Evolutionary conservation across 2,329 filamentous ascomycete genomes (phyloP), one percentile per base, ranked within the genome.

Genomic region (Tolypocladium endophyticum): DNA sequence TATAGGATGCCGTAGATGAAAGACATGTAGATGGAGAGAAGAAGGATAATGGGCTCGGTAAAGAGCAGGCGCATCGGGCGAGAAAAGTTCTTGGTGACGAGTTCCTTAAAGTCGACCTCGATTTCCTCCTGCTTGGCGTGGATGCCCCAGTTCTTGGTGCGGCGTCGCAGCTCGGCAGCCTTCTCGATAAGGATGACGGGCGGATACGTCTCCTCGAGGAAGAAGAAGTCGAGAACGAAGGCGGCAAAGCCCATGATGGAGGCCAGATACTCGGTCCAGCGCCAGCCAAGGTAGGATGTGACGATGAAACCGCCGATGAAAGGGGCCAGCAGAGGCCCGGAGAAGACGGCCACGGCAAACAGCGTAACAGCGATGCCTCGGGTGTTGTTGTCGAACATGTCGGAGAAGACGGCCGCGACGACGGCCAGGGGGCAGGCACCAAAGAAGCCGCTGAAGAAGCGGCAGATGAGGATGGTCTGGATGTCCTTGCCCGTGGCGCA

Each of bases 1-100:
- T 94, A 96, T 1, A 96, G 82, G 0, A 94, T 78, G 20, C 80
- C 88, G 68, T 92, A 92, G 71, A 89, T 85, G 73, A 90, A 90
- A 50, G 86, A 82, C 77, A 87, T 87, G 73, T 90, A 90, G 59
- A 90, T 76, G 43, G 86, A 87, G 28, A 90, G 74, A 12, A 86
- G 74, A 0, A 83, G 77, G 59, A 90, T 85, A 59, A 90, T 88
- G 59, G 88, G 87, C 71, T 90, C 87, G 39, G 79, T 79, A 61
- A 88, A 81, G 14, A 90, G 79, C 63, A 89, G 81, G 56, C 82
- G 80, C 67, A 89, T 71, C 11, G 86, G 85, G 55, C 87, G 81
- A n/a, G 79, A 79, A 66, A 87, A 85, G 76, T 87, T 86, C 81
- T 87, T 87, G 67, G 76, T 79, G 60, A 88, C 61, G 18, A 89